phyloP scores from a whole-genome alignment of 805 yeast species.

The Jamesozyma gamospora region DNA sequence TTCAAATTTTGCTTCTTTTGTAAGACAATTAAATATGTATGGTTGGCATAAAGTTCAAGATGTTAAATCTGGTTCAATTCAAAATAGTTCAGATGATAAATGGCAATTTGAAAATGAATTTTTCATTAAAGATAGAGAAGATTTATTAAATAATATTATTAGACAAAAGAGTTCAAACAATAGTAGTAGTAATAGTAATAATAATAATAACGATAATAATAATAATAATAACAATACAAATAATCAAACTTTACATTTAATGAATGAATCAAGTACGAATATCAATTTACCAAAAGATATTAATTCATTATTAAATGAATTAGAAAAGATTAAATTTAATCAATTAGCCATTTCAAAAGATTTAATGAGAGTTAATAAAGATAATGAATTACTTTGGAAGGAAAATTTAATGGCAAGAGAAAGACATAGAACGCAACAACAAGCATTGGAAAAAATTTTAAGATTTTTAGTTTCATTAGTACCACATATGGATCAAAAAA shows the following conservation, averaged over 20 bases:
- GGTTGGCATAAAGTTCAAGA: constrained; percentile 99
- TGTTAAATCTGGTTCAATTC: constrained; percentile 62
- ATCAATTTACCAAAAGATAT: not conserved
- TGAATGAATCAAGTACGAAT: constrained; percentile 10
- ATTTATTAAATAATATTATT: constrained; percentile 72
- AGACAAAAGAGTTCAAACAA: constrained; percentile 43
- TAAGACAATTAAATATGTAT: constrained; percentile 93
- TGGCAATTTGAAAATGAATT: constrained; percentile 84
- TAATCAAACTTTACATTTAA: constrained; percentile 6
- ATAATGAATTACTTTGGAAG: constrained; percentile 85
- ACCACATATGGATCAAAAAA: constrained; percentile 25
- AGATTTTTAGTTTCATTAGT: constrained; percentile 72
- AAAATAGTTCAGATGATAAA: constrained; percentile 56
- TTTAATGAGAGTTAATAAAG: constrained; percentile 68
- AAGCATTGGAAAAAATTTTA: constrained; percentile 77
- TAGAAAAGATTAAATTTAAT: constrained; percentile 65
- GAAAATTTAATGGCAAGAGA: constrained; percentile 79
- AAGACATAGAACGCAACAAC: constrained; percentile 75
- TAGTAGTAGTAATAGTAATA: constrained; percentile 3
- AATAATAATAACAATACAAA: not conserved
- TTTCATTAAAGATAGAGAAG: constrained; percentile 70
- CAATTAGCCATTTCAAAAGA: constrained; percentile 81
- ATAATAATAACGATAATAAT: constrained; percentile 2
- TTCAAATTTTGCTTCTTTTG: constrained; percentile 90
- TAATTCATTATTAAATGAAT: constrained; percentile 46